Percentiles rank a stretch among this genome's conserved stretches.
Evolutionary conservation across 352 stramenopile species (phyloP).

Genomic region (Pythium sukuiense): DNA sequence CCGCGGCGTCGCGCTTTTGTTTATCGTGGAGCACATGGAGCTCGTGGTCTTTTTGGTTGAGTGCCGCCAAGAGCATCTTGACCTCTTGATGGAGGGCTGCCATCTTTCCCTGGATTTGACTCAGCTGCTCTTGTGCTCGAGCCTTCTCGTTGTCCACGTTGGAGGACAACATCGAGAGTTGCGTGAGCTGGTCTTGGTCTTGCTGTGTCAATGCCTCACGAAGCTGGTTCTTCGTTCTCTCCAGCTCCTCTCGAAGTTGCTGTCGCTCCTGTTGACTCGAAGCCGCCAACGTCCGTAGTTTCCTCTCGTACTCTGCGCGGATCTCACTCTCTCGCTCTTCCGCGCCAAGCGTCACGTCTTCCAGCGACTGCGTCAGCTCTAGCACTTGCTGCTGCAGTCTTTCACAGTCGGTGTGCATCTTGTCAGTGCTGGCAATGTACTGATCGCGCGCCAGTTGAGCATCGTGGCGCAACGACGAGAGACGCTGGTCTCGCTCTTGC

Average conservation of each 20-base stretch:
- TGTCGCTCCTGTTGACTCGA: constrained; percentile 14
- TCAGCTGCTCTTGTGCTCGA: constrained; percentile 37
- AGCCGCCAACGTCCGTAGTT: constrained; percentile 5
- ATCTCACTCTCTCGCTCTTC: constrained; percentile 40
- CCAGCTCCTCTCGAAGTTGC: constrained; percentile 37
- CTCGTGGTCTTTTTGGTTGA: constrained; percentile 63
- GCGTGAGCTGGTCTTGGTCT: constrained; percentile 65
- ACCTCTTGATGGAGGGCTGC: constrained; percentile 63
- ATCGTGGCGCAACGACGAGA: constrained; percentile 37
- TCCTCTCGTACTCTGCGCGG: constrained; percentile 20
- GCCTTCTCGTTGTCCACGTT: constrained; percentile 50
- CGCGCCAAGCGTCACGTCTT: constrained; percentile 39
- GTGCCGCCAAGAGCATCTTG: constrained; percentile 63
- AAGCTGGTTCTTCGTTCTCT: constrained; percentile 40
- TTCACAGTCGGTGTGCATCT: constrained; percentile 46
- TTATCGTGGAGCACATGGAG: constrained; percentile 36
- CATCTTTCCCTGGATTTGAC: constrained; percentile 47
- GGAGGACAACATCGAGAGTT: constrained; percentile 49
- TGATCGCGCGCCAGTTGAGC: constrained; percentile 54
- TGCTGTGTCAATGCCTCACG: constrained; percentile 54
- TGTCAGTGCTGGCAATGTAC: constrained; percentile 51
- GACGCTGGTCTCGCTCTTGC: constrained; percentile 32
- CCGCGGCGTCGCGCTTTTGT: constrained; percentile 27
- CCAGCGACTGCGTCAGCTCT: constrained; percentile 29
- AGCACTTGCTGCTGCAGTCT: constrained; percentile 34